Conservation (phyloP, 1,284 basidiomycete species). For the Schizophyllum commune region DNA sequence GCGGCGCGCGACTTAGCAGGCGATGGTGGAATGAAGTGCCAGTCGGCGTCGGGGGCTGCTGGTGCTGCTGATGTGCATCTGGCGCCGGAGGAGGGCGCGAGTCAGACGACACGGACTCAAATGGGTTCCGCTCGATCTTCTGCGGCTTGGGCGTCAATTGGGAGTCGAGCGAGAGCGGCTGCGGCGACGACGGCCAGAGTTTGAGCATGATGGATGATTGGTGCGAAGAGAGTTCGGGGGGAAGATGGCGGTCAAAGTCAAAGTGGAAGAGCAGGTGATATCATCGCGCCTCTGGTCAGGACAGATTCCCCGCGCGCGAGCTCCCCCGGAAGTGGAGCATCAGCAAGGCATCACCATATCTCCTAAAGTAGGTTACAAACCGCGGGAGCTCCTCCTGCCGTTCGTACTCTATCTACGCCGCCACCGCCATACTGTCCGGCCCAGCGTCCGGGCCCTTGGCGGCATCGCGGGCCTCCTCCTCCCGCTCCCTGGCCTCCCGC, state of each 20-base stretch:
- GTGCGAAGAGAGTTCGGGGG: conserved; percentile 11
- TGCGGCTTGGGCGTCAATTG: conserved; percentile 64
- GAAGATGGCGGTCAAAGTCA: conserved; percentile 12
- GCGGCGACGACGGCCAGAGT: conserved; percentile 53
- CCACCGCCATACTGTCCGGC: neutral
- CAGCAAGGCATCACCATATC: neutral
- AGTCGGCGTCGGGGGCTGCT: conserved; percentile 17
- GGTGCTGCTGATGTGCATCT: conserved; percentile 7
- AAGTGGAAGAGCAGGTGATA: neutral
- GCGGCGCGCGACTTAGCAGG: conserved; percentile 54
- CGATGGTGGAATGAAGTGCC: conserved; percentile 16
- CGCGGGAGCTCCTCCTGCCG: too few species aligned
- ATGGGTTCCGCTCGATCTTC: conserved; percentile 58
- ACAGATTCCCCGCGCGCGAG: neutral
- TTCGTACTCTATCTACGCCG: too few species aligned
- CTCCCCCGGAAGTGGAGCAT: conserved; percentile 12
- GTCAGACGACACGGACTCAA: conserved; percentile 35
- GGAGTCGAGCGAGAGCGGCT: conserved; percentile 30
- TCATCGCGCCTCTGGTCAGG: neutral
- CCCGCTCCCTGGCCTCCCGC: conserved; percentile 13
- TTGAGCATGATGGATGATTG: conserved; percentile 45
- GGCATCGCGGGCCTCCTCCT: neutral
- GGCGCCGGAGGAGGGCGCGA: conserved; percentile 14
- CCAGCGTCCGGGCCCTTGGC: neutral
- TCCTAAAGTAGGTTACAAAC: too few species aligned